Evolutionary conservation across 2,329 filamentous ascomycete species (phyloP).

Genomic region (Trichoderma sp.): DNA sequence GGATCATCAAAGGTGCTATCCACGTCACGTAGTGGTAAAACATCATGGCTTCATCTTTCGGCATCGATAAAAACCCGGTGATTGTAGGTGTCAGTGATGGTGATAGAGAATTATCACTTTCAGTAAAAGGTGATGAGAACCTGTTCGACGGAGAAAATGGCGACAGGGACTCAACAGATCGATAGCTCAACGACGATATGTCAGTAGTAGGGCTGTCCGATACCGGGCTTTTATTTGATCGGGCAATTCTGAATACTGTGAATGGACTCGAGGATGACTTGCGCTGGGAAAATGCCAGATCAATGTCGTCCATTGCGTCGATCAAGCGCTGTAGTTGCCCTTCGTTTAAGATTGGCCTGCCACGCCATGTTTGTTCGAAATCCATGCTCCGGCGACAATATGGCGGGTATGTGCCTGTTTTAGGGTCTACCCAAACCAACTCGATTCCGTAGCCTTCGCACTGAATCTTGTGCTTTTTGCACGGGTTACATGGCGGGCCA

Average conservation of each 20-base stretch:
- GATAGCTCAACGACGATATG: background rate
- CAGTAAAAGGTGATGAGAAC: background rate
- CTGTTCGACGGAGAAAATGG: background rate
- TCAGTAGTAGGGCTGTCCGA: background rate
- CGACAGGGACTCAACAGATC: background rate
- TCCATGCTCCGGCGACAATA: background rate
- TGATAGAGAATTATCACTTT: background rate
- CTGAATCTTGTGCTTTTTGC: slow-evolving; percentile 1
- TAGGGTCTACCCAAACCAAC: slow-evolving; percentile 10
- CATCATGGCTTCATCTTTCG: background rate
- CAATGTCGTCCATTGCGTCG: background rate
- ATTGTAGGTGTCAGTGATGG: background rate
- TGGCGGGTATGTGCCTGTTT: slow-evolving; percentile 3
- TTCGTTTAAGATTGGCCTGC: background rate
- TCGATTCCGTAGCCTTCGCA: slow-evolving; percentile 8
- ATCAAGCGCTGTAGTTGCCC: background rate
- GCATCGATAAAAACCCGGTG: background rate
- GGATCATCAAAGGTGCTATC: slow-evolving; percentile 12
- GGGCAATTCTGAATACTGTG: background rate
- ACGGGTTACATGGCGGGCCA: background rate
- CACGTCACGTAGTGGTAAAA: slow-evolving; percentile 16
- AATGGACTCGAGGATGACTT: background rate
- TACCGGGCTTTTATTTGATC: background rate
- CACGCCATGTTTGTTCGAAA: slow-evolving; percentile 7
- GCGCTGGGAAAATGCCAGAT: background rate